A percentile compares a stretch with the other conserved stretches of the same genome.
phyloP scores from a whole-genome alignment of 2,329 filamentous ascomycete genomes.

The Neurospora crassa region DNA sequence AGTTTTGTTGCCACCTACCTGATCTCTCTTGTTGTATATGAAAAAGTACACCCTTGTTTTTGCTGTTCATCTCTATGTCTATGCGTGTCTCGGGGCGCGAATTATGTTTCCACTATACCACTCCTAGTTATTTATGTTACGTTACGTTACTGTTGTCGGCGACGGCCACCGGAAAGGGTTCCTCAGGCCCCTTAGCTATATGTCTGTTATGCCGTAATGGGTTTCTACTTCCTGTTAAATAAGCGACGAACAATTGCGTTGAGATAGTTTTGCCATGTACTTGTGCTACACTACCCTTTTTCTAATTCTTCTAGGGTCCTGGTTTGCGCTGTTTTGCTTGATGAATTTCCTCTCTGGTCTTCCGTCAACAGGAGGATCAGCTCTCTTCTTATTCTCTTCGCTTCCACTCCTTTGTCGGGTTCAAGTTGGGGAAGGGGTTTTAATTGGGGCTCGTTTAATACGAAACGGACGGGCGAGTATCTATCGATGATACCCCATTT shows the following conservation, averaged over 20 bases:
- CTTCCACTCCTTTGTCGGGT: no score
- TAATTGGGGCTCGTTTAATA: no score
- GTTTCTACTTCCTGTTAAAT: background rate
- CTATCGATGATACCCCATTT: no score
- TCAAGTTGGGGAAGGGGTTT: no score
- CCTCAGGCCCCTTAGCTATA: no score
- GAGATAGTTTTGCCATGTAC: background rate
- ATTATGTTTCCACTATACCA: background rate
- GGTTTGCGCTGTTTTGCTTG: no score
- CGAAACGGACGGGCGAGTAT: no score
- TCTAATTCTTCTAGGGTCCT: no score
- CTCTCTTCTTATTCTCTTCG: no score
- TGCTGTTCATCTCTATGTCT: background rate
- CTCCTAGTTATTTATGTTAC: background rate
- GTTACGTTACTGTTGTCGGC: background rate
- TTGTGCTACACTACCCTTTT: no score
- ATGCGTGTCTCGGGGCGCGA: background rate
- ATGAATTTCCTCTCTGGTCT: no score
- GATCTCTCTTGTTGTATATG: background rate
- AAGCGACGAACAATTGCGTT: background rate
- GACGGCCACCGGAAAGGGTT: background rate
- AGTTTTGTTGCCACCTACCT: background rate
- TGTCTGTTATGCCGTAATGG: background rate
- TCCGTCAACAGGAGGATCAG: no score
- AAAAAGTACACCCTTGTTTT: background rate